A percentile compares a stretch with the other conserved stretches of the same genome.
These are phyloP conservation scores for Phytophthora brassicae DNA, from an alignment of 352 stramenopile species.

Conservation along the genomic window DNA sequence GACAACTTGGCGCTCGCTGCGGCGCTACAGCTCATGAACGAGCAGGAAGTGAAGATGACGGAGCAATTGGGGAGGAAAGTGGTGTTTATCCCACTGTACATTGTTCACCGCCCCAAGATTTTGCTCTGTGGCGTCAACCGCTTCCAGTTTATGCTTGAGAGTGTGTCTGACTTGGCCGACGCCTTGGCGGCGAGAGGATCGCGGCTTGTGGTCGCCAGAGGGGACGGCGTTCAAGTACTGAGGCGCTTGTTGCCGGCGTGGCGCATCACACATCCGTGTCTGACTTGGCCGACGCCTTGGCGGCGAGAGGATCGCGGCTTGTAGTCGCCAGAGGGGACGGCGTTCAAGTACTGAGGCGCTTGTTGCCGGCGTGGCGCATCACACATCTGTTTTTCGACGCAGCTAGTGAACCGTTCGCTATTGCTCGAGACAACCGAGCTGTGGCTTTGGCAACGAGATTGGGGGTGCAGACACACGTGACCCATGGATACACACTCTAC, in stretches of 20 bases:
- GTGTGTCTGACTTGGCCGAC: constrained; percentile 80
- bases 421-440: constrained; percentile 76
- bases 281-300: constrained; percentile 77
- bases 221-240: constrained; percentile 82
- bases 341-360: constrained; percentile 73
- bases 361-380: constrained; percentile 87
- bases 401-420: constrained; percentile 91
- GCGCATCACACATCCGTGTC: constrained; percentile 89
- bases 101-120: constrained; percentile 87
- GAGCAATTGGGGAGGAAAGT: constrained; percentile 16
- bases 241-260: constrained; percentile 79
- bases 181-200: constrained; percentile 62
- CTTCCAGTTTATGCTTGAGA: constrained; percentile 95
- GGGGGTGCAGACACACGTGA: constrained; percentile 75
- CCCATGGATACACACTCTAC: constrained; percentile 69
- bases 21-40: constrained; percentile 51
- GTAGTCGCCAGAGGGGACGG: constrained; percentile 78
- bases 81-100: constrained; percentile 86
- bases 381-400: constrained; percentile 91
- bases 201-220: constrained; percentile 71
- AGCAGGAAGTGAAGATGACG: constrained; percentile 10
- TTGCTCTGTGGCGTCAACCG: constrained; percentile 79
- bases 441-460: constrained; percentile 43
- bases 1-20: constrained; percentile 94
- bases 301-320: constrained; percentile 58